phyloP scores from a whole-genome alignment of 2,329 filamentous ascomycete genomes.

The Emergomyces pasteurianus region DNA sequence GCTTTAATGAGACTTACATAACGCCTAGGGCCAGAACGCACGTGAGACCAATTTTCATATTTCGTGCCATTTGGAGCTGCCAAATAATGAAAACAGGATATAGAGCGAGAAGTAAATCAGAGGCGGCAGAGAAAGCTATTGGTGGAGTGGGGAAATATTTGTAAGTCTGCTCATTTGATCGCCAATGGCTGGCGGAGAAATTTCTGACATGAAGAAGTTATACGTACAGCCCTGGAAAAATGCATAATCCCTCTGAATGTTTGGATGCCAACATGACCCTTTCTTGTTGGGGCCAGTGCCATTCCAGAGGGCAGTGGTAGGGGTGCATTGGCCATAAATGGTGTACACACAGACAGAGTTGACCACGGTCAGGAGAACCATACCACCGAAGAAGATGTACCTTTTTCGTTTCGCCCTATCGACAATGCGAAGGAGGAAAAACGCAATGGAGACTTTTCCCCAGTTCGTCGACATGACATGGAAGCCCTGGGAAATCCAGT shows the following conservation, averaged over 20 bases:
- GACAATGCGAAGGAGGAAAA: constrained; percentile 8
- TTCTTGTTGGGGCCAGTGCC: not conserved
- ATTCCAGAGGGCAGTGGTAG: constrained; percentile 5
- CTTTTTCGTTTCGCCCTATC: constrained; percentile 4
- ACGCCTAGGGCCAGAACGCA: constrained; percentile 6
- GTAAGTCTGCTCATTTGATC: not conserved
- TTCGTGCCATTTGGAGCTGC: constrained; percentile 3
- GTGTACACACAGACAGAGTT: constrained; percentile 5
- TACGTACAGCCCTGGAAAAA: constrained; percentile 7
- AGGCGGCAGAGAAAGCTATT: constrained; percentile 9
- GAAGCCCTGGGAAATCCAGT: constrained; percentile 8
- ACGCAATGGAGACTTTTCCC: constrained; percentile 8
- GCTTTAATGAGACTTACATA: constrained; percentile 2
- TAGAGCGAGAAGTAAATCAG: constrained; percentile 8
- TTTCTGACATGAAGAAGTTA: not conserved
- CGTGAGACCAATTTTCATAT: constrained; percentile 5
- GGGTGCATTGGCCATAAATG: constrained; percentile 7
- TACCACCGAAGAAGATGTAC: constrained; percentile 3
- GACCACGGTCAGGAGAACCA: constrained; percentile 5
- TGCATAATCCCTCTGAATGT: constrained; percentile 5
- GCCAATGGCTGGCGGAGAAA: not conserved
- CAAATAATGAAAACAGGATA: constrained; percentile 11
- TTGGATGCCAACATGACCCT: constrained; percentile 4
- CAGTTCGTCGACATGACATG: constrained; percentile 10
- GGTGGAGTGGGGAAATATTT: too few relatives aligned